A percentile compares a stretch with the other conserved stretches of the same genome.
Conservation (phyloP, 148 eudicot species). For the Spergularia bocconei region DNA sequence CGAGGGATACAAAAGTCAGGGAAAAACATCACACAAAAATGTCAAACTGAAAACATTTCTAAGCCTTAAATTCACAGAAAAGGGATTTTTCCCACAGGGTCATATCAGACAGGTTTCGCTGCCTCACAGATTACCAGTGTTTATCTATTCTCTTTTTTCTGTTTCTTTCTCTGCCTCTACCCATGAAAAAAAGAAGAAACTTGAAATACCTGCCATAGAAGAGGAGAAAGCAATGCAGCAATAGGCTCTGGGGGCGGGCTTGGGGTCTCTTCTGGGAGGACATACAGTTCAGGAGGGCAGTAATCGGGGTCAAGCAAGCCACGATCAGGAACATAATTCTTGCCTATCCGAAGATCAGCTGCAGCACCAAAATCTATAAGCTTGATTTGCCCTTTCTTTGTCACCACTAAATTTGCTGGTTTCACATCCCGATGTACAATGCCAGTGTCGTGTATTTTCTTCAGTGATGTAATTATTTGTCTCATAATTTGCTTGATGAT, state of each 20-base stretch:
- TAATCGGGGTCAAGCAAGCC: slow-evolving; percentile 92
- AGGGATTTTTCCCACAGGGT: too few relatives aligned
- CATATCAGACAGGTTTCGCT: too few relatives aligned
- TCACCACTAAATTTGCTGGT: slow-evolving; percentile 90
- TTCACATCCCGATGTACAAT: slow-evolving; percentile 94
- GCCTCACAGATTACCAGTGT: too few relatives aligned
- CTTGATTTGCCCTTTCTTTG: slow-evolving; percentile 87
- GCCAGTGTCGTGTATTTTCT: slow-evolving; percentile 86
- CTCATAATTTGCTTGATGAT: slow-evolving; percentile 94
- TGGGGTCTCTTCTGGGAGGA: slow-evolving; percentile 94
- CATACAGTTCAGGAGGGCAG: slow-evolving; percentile 93
- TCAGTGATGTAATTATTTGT: slow-evolving; percentile 80
- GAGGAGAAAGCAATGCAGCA: slow-evolving; percentile 90
- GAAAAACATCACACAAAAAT: too few relatives aligned
- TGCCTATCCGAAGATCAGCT: slow-evolving; percentile 88
- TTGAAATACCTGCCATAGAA: slow-evolving; percentile 76
- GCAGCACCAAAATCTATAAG: slow-evolving; percentile 98
- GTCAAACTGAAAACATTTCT: too few relatives aligned
- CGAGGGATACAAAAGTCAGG: too few relatives aligned
- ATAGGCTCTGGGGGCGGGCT: slow-evolving; percentile 95
- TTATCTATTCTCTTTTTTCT: too few relatives aligned
- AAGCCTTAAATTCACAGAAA: too few relatives aligned
- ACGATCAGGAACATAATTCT: slow-evolving; percentile 73
- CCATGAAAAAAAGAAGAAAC: background rate
- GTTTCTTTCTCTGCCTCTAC: background rate